A percentile compares a stretch with the other conserved stretches of the same genome.
These are phyloP conservation scores for Spiraea crenata DNA, from an alignment of 331 rosid genomes.

Conservation along the genomic window DNA sequence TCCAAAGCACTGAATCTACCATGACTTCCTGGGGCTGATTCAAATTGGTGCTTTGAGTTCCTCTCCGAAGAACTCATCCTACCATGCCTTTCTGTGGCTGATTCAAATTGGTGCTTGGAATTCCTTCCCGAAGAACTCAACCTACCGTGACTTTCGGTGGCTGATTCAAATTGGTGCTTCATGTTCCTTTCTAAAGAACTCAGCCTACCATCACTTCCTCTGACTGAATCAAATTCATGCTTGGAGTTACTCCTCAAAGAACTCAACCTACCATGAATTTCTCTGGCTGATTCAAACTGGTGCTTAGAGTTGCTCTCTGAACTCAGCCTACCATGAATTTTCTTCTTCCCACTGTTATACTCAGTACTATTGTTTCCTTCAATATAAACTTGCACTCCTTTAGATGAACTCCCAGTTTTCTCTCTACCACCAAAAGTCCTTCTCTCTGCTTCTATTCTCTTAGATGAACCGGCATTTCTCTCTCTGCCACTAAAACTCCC, in stretches of 20 bases:
- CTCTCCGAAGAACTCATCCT: slow-evolving; percentile 18
- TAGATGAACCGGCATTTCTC: slow-evolving; percentile 34
- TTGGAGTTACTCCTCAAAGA: too few species aligned
- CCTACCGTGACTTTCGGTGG: neutral
- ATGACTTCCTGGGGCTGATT: slow-evolving; percentile 23
- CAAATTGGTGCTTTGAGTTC: slow-evolving; percentile 24
- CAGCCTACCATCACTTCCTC: neutral
- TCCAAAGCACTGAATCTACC: slow-evolving; percentile 15
- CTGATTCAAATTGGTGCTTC: too few species aligned
- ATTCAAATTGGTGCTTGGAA: slow-evolving; percentile 27
- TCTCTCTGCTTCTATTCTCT: slow-evolving; percentile 33
- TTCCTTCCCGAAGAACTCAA: slow-evolving; percentile 18
- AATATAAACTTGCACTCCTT: slow-evolving; percentile 35
- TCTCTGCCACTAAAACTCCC: slow-evolving; percentile 29
- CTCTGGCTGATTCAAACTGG: too few species aligned
- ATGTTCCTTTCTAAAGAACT: too few species aligned
- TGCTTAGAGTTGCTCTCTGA: too few species aligned
- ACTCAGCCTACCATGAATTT: neutral
- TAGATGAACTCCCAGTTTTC: slow-evolving; percentile 37
- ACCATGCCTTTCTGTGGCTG: slow-evolving; percentile 18
- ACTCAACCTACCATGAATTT: neutral
- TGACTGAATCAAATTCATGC: too few species aligned
- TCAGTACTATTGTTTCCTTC: slow-evolving; percentile 8
- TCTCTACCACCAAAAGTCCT: slow-evolving; percentile 13
- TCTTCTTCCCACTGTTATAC: slow-evolving; percentile 22